Evolutionary conservation across 208 protist genomes (phyloP).

Genomic region (Crithidia fasciculata): DNA sequence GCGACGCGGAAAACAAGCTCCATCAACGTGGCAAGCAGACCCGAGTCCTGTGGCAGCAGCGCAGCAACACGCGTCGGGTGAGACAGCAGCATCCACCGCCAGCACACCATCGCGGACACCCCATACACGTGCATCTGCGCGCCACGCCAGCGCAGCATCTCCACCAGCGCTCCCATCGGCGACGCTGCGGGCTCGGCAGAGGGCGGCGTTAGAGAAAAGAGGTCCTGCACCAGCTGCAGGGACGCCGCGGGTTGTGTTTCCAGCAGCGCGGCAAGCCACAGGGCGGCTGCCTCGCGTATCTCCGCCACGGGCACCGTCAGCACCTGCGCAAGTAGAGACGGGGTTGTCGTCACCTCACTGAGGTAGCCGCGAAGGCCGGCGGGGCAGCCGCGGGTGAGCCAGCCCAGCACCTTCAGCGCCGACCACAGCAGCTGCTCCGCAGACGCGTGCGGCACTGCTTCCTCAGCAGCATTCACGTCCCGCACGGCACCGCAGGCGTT

Average conservation of each 20-base stretch:
- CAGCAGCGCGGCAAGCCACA: slow-evolving; percentile 38
- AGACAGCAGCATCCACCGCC: slow-evolving; percentile 63
- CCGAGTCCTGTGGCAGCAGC: slow-evolving; percentile 22
- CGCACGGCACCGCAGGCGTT: slow-evolving; percentile 8
- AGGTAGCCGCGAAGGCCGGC: slow-evolving; percentile 34
- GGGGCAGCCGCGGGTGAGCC: slow-evolving; percentile 32
- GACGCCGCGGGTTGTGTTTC: slow-evolving; percentile 32
- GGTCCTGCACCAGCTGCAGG: slow-evolving; percentile 15
- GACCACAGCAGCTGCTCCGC: slow-evolving; percentile 38
- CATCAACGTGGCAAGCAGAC: slow-evolving; percentile 33
- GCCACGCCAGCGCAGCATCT: slow-evolving; percentile 36
- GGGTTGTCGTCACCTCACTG: slow-evolving; percentile 9
- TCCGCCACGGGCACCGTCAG: slow-evolving; percentile 48
- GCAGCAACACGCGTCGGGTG: slow-evolving; percentile 27
- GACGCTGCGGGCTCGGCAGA: background rate
- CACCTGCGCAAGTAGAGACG: slow-evolving; percentile 33
- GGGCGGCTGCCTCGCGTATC: slow-evolving; percentile 37
- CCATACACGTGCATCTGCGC: slow-evolving; percentile 35
- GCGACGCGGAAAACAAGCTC: slow-evolving; percentile 37
- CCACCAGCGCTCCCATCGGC: slow-evolving; percentile 17
- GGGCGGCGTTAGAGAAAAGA: slow-evolving; percentile 1
- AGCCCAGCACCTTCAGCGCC: slow-evolving; percentile 29
- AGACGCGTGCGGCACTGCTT: background rate
- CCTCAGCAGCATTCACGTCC: slow-evolving; percentile 17
- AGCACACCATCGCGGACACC: slow-evolving; percentile 44